Conservation (phyloP, 352 stramenopile species). For the Pythium aquatile region DNA sequence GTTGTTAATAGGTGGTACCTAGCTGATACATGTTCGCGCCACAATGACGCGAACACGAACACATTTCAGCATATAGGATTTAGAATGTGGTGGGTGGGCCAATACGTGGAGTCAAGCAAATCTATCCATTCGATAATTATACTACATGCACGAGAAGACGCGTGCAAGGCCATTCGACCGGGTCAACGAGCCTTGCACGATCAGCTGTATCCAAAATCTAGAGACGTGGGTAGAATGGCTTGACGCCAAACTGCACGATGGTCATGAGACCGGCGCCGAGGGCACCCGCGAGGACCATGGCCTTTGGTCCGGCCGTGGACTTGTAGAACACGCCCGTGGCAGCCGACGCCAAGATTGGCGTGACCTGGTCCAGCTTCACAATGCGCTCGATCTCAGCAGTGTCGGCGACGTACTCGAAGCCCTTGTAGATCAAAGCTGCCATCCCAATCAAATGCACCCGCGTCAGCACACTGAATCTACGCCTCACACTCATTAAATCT, state of each 20-base stretch:
- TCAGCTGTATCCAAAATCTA: constrained; percentile 34
- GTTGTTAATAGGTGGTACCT: too few species aligned
- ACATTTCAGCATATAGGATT: too few species aligned
- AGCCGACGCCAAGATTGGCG: constrained; percentile 77
- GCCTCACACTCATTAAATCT: not conserved
- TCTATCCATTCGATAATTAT: too few species aligned
- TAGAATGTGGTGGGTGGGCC: too few species aligned
- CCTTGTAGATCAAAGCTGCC: constrained; percentile 86
- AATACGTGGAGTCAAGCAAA: too few species aligned
- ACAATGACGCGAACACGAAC: too few species aligned
- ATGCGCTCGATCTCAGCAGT: constrained; percentile 79
- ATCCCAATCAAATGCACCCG: constrained; percentile 14
- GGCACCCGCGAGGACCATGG: constrained; percentile 79
- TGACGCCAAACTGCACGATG: constrained; percentile 82
- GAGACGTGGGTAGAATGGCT: constrained; percentile 79
- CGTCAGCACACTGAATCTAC: constrained; percentile 2
- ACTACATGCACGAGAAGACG: too few species aligned
- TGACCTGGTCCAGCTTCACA: constrained; percentile 82
- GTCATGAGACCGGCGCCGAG: constrained; percentile 82
- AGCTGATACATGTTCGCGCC: too few species aligned
- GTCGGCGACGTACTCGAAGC: constrained; percentile 79
- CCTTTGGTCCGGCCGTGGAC: constrained; percentile 77
- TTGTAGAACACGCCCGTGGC: constrained; percentile 87
- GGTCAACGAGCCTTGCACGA: not conserved
- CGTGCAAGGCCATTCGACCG: too few species aligned